Conservation (phyloP, 2,329 filamentous ascomycete species). For the Cryphonectria parasitica region DNA sequence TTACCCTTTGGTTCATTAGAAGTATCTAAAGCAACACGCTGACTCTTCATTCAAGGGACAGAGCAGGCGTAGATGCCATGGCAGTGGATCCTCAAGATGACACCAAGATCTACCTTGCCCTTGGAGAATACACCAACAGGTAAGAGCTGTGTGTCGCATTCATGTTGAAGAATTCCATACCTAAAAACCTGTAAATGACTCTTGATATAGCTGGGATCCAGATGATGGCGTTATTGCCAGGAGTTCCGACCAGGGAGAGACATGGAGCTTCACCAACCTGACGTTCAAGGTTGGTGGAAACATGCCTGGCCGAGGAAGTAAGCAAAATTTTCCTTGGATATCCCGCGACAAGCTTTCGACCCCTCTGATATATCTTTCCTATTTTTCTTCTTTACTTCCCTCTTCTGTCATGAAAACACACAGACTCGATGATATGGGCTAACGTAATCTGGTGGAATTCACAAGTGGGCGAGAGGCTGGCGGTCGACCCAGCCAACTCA, state of each 20-base stretch:
- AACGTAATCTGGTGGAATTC: background rate
- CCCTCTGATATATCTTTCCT: background rate
- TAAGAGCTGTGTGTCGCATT: constrained; percentile 32
- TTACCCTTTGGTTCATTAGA: background rate
- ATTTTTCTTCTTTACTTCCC: background rate
- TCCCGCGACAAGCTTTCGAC: background rate
- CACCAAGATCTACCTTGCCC: constrained; percentile 56
- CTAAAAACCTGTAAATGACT: background rate
- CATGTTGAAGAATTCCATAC: no score
- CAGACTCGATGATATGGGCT: background rate
- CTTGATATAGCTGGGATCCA: constrained; percentile 46
- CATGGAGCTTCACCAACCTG: constrained; percentile 53
- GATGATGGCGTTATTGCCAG: constrained; percentile 58
- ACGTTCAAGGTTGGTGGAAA: constrained; percentile 66
- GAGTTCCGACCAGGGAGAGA: constrained; percentile 57
- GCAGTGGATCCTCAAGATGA: constrained; percentile 59
- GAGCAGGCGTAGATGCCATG: constrained; percentile 61
- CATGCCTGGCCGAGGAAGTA: constrained; percentile 61
- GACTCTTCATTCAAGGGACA: constrained; percentile 43
- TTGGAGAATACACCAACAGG: constrained; percentile 62
- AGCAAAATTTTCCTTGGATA: background rate
- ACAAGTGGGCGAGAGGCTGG: constrained; percentile 56
- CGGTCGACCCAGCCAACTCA: constrained; percentile 60
- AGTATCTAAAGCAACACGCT: background rate
- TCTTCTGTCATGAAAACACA: background rate